Base-by-base conservation (phyloP, 768 basidiomycete genomes). In the Pisolithus microcarpus region DNA sequence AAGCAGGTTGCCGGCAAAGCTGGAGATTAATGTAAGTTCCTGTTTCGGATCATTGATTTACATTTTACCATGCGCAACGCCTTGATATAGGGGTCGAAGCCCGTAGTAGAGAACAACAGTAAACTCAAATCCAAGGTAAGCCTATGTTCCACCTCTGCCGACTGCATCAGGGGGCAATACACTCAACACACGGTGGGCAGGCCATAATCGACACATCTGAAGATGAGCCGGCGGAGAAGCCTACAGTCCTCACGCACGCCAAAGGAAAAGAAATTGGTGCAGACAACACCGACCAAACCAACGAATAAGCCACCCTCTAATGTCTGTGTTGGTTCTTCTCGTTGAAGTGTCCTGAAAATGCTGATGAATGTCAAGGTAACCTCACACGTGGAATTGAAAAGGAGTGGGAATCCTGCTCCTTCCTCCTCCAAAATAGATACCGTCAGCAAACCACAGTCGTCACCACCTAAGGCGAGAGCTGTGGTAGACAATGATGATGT, bases 161-260 rank as follows among this genome's bases (percentile, higher is more conserved):
- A 9, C 31, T n/a, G 50, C 2, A 18, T 50, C 15, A 34, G 34
- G 34, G 3, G 7, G 28, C 18, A 23, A 39, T 19, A 26, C 48
- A 24, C 28, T 47, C 5, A 39, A 23, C 11, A 43, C 21, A 5
- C 23, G 13, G 28, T 8, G 19, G 5, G 37, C 26, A 66, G 65
- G 58, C 65, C 39, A 46, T 53, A 11, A 56, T 68, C 8, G 65
- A 66, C 34, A 58, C 65, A 21, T 68, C 65, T 1, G 65, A 56
- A 13, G 65, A 65, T 28, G 64, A 65, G 16, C 46, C 39, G 34
- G 8, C 52, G n/a, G 49, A 24, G 37, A 18, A 23, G n/a, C 43
- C 30, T 21, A 48, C 50, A n/a, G 21, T 34, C 31, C 19, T 11
- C 19, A 42, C 43, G 24, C 26, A 55, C 58, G 38, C 52, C 56